Base-by-base conservation (phyloP, 208 protist genomes). In the Acanthamoeba castellanii region DNA sequence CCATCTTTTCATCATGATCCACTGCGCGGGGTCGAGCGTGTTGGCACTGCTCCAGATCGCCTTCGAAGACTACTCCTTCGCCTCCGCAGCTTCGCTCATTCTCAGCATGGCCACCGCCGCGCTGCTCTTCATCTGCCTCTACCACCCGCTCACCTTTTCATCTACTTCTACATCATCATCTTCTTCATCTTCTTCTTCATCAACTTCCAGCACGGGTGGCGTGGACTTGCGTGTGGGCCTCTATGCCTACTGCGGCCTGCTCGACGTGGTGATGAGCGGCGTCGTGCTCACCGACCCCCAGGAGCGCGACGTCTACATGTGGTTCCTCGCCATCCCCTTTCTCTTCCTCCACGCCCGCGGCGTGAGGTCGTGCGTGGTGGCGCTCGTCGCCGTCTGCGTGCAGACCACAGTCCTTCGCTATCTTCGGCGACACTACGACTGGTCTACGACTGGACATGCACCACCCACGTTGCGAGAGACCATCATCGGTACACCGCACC, bases 321-420 rank as follows among this genome's bases (percentile, higher is more conserved):
- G 74, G 74, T 82, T 82, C 74, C 74, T 82, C 2, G n/a, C 27
- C 74, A 47, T 82, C 22, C 74, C 74, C 0, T 30, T 82, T 3
- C 74, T 82, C 37, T 42, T 82, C 74, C 74, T 82, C 3, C 30
- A 82, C 74, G 32, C 74, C 20, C n/a, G 42, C 32, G 74, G 74
- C 1, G 74, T 82, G 6, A 11, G 13, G 34, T 42, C 37, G 9
- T 82, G 74, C 74, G 74, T 82, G 74, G 74, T 25, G 20, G 32
- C 37, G 1, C 74, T 82, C 20, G 74, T 52, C 37, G 18, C 20
- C 22, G 18, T 82, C 5, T 55, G 32, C 42, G 37, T 82, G 4
- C 37, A 82, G 74, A 82, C 74, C 74, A 82, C 74, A 2, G 0
- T 82, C 42, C 42, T 82, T 3, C 74, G 74, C 4, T 82, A 52